Evolutionary conservation across 2,329 filamentous ascomycete genomes (phyloP), one percentile per base, ranked within the genome.

Genomic region (Bimuria novae-zelandiae): DNA sequence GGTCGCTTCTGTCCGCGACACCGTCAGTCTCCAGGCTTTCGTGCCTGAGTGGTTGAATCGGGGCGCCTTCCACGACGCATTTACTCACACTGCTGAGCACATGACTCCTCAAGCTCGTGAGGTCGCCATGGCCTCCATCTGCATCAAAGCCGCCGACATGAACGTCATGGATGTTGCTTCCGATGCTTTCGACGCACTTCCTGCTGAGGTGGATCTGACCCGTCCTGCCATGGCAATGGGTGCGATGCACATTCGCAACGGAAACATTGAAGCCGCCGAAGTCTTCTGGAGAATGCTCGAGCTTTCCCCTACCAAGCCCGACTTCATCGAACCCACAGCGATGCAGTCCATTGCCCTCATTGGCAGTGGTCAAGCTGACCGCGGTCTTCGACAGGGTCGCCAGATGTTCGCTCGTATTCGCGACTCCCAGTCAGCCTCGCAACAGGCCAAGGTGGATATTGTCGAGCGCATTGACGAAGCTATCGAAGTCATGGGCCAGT

Each of bases 261-360:
- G 90, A 53, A 88, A 96, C 73, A 84, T 96, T 53, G 80, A 86
- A 21, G 83, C 85, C 50, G 92, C 92, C 45, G 84, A 88, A 59
- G 82, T 86, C 59, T 93, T 91, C 77, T 97, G 93, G 92, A 82
- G 85, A 48, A 80, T 89, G 51, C 79, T 97, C 36, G 77, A 80
- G 49, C 85, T 82, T 58, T 82, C 79, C 33, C 81, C 86, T 2
- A 82, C 85, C 53, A 80, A 84, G 65, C 78, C 81, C 46, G 81
- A 85, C 29, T 88, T 95, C 73, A 89, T 96, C 57, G 92, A 96
- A 76, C 89, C 92, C 21, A 89, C 91, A 11, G 85, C 90, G 52
- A 96, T 97, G 91, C 96, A 93, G 67, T 86, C 89, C 12, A 85
- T 96, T 52, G 90, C 92, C 42, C 80, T 97, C 73, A 89, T 97